Conservation (phyloP, 805 yeast genomes). For the Teunomyces funiuensis region DNA sequence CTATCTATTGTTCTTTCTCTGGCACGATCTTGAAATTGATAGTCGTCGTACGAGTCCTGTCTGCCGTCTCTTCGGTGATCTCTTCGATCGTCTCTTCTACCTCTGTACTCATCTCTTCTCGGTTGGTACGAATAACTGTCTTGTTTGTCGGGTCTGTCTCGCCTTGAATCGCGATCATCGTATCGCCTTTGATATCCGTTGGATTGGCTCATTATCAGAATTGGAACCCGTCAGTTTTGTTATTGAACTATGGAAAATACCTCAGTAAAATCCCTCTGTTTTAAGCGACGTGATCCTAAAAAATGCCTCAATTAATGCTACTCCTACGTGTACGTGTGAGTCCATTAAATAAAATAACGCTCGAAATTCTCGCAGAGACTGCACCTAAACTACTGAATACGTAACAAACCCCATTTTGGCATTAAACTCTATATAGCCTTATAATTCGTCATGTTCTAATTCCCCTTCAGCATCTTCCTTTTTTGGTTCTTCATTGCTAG, state of each 20-base stretch:
- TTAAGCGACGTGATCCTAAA: background rate
- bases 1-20: constrained; percentile 6
- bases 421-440: constrained; percentile 4
- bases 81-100: background rate
- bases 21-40: constrained; percentile 9
- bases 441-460: constrained; percentile 23
- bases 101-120: constrained; percentile 1
- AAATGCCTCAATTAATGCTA: background rate
- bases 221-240: background rate
- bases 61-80: constrained; percentile 1
- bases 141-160: constrained; percentile 1
- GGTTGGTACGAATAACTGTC: background rate
- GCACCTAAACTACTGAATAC: background rate
- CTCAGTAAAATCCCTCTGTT: background rate
- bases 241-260: background rate
- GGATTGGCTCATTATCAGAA: background rate
- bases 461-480: constrained; percentile 8
- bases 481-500: constrained; percentile 7
- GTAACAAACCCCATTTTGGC: background rate
- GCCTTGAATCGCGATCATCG: constrained; percentile 8
- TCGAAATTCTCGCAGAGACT: background rate
- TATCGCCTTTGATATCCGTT: constrained; percentile 3
- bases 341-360: background rate
- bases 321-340: background rate
- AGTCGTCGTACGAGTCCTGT: background rate